Percentiles rank a stretch among this genome's conserved stretches.
phyloP scores from a whole-genome alignment of 108 stramenopile genomes.

The Nitzschia palea region DNA sequence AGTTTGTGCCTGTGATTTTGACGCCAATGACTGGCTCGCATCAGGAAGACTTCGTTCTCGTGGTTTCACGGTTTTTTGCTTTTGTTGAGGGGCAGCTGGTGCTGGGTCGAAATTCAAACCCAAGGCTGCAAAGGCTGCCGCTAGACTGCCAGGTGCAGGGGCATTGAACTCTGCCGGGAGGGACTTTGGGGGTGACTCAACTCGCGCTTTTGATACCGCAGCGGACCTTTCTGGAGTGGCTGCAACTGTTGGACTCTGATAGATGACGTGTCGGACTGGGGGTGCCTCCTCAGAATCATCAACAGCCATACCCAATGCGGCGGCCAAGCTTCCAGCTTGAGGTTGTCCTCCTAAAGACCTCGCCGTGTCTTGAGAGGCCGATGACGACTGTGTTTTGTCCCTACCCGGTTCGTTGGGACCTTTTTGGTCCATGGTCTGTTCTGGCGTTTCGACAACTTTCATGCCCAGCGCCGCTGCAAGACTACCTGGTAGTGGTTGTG shows the following conservation, averaged over 20 bases:
- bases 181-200: too few relatives aligned
- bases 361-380: too few relatives aligned
- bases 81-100: neutral
- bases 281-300: neutral
- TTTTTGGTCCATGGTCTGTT: neutral
- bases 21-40: too few relatives aligned
- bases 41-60: too few relatives aligned
- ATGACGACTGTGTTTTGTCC: neutral
- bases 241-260: neutral
- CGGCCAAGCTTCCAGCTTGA: neutral
- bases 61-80: too few relatives aligned
- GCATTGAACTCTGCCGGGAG: neutral
- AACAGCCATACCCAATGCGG: neutral
- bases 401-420: too few relatives aligned
- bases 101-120: neutral
- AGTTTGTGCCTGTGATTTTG: too few relatives aligned
- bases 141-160: constrained; percentile 1
- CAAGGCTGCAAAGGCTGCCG: constrained; percentile 3
- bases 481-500: neutral
- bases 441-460: neutral
- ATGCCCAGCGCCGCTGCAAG: neutral
- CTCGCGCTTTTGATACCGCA: too few relatives aligned
- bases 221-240: neutral
- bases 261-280: neutral
- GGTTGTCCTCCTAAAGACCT: too few relatives aligned